Conservation (phyloP, 2,329 filamentous ascomycete genomes). For the Xylariomycetidae sp. region DNA sequence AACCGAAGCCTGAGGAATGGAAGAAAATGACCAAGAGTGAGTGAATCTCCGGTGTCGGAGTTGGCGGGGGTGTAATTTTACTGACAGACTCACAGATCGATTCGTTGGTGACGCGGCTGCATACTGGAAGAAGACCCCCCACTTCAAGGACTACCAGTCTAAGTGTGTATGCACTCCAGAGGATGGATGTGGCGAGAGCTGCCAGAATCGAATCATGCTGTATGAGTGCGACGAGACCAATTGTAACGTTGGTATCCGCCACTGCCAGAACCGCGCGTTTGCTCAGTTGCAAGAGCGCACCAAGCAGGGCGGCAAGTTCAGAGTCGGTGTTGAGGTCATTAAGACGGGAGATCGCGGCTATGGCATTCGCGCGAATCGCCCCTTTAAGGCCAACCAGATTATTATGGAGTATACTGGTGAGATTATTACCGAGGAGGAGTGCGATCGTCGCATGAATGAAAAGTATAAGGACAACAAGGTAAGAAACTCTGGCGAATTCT, state of each 20-base stretch:
- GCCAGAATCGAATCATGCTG: constrained; percentile 93
- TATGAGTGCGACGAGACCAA: constrained; percentile 94
- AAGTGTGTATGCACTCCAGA: constrained; percentile 75
- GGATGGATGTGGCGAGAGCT: constrained; percentile 80
- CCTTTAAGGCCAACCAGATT: constrained; percentile 84
- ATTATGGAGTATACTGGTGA: constrained; percentile 98
- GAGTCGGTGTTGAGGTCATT: constrained; percentile 91
- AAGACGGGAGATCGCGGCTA: constrained; percentile 86
- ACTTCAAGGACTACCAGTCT: constrained; percentile 68
- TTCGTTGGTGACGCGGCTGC: constrained; percentile 81
- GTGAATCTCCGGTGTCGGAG: too few species aligned
- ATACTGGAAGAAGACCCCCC: constrained; percentile 75
- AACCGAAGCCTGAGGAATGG: constrained; percentile 92
- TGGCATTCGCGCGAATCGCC: constrained; percentile 85
- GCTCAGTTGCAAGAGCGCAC: constrained; percentile 70
- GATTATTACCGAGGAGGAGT: constrained; percentile 93
- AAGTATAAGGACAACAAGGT: constrained; percentile 93
- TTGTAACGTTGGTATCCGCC: constrained; percentile 69
- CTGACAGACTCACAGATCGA: constrained; percentile 59
- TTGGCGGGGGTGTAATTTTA: not conserved
- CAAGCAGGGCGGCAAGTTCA: constrained; percentile 77
- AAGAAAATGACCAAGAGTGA: constrained; percentile 85
- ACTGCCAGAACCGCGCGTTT: constrained; percentile 85
- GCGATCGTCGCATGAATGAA: constrained; percentile 87
- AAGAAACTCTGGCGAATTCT: too few species aligned